Evolutionary conservation across 2,329 filamentous ascomycete genomes (phyloP), one percentile per base, ranked within the genome.

Genomic region (Fusarium sp.): DNA sequence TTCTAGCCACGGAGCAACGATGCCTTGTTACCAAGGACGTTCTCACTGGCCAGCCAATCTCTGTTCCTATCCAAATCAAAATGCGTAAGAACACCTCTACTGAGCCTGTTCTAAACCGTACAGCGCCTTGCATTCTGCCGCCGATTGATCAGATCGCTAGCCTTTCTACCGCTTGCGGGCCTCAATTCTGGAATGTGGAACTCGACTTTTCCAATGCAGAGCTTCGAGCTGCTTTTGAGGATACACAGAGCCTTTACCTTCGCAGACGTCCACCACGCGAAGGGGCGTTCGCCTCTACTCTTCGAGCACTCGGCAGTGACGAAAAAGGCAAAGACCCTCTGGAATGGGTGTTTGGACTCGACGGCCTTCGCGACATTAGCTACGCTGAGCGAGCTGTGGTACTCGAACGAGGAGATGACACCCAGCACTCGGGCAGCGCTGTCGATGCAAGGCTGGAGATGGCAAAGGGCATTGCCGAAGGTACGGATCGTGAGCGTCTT

Each of bases 11-110:
- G 0, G 96, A 99, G 75, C 89, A 94, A 11, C 89, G 97, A 52
- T 98, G 95, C 76, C 87, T 99, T 1, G 89, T 99, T 1, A 88
- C 93, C 19, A 92, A 95, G 65, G 96, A 99, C 72, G 88, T 96
- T 5, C 90, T 96, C 62, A 97, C 93, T 0, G 89, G 91, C 40
- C 89, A 94, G 43, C 92, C 94, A 1, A 88, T 97, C 49, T 88
- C 89, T 9, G 87, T 94, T 3, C 89, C 92, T 0, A 84, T 97
- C 45, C 85, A 85, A 6, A 85, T 97, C 57, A 85, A 83, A 11
- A 84, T 93, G 64, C 87, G 81, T 55, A 63, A 76, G 75, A 39
- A 77, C 74, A 53, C 77, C 79, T 60, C 81, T 76, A 70, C 76
- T 75, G 80, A 83, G 19, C 58, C 76, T 3, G 64, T 78, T 9